phyloP scores from a whole-genome alignment of 2,329 filamentous ascomycete species.

The Catunica adiposa region DNA sequence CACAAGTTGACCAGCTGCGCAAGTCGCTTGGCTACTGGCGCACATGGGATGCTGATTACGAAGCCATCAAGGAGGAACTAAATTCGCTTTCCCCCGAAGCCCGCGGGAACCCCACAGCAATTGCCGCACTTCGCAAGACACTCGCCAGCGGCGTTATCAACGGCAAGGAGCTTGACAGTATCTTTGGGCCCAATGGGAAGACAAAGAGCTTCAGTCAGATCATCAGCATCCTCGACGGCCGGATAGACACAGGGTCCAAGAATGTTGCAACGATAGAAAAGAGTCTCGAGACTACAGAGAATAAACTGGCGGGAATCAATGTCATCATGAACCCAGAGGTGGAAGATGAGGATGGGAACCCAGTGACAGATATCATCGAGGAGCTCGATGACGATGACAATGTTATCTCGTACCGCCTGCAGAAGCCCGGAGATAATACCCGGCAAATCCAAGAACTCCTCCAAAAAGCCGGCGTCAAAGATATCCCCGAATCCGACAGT shows the following conservation, averaged over 20 bases:
- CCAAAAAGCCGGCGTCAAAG: slow-evolving; percentile 54
- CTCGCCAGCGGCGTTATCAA: slow-evolving; percentile 48
- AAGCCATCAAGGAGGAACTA: slow-evolving; percentile 72
- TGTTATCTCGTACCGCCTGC: slow-evolving; percentile 50
- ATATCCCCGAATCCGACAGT: not conserved
- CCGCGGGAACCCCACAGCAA: slow-evolving; percentile 27
- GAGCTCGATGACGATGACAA: slow-evolving; percentile 84
- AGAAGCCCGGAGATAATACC: slow-evolving; percentile 50
- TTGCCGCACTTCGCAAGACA: slow-evolving; percentile 39
- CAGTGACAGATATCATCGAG: slow-evolving; percentile 82
- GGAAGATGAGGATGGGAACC: slow-evolving; percentile 27
- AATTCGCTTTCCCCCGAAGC: slow-evolving; percentile 33
- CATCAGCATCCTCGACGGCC: slow-evolving; percentile 38
- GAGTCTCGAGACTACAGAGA: slow-evolving; percentile 45
- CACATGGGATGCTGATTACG: slow-evolving; percentile 81
- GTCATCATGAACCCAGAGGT: slow-evolving; percentile 19
- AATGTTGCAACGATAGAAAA: slow-evolving; percentile 11
- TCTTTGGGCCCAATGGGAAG: slow-evolving; percentile 22
- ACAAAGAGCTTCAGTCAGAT: slow-evolving; percentile 28
- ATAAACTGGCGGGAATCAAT: slow-evolving; percentile 28
- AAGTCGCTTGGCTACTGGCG: slow-evolving; percentile 76
- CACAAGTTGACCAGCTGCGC: slow-evolving; percentile 51
- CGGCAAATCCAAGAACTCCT: slow-evolving; percentile 55
- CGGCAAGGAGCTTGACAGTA: slow-evolving; percentile 36
- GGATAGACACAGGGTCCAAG: slow-evolving; percentile 13